phyloP scores from a whole-genome alignment of 768 basidiomycete species.

The Naganishia randhawae region DNA sequence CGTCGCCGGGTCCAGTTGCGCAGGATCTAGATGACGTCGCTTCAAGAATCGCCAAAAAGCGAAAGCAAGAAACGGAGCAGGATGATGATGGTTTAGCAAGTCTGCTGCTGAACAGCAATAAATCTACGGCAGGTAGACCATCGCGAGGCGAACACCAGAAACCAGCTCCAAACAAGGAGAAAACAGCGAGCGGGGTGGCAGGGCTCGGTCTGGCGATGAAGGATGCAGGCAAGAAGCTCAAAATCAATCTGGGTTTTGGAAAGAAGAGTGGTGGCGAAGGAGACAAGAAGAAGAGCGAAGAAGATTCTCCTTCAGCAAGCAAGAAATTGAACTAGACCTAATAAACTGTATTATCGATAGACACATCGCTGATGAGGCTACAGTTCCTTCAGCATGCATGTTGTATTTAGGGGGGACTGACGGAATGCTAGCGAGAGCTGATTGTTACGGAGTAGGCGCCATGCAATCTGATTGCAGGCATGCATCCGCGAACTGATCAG shows the following conservation, averaged over 20 bases:
- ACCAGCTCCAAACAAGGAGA: conserved; percentile 18
- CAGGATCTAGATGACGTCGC: conserved; percentile 44
- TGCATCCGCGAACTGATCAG: too few species aligned
- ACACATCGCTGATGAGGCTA: neutral
- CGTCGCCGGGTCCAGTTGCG: conserved; percentile 49
- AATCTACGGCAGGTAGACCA: conserved; percentile 11
- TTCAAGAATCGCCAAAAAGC: conserved; percentile 65
- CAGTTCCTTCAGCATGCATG: neutral
- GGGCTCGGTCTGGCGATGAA: conserved; percentile 28
- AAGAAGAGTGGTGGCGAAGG: conserved; percentile 24
- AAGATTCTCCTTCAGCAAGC: neutral
- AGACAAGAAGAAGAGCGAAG: conserved; percentile 20
- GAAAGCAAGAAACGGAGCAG: conserved; percentile 66
- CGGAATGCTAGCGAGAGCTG: too few species aligned
- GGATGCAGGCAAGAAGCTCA: conserved; percentile 38
- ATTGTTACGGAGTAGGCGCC: too few species aligned
- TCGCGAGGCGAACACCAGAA: conserved; percentile 13
- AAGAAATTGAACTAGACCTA: too few species aligned
- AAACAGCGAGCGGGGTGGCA: conserved; percentile 14
- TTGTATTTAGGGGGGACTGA: neutral
- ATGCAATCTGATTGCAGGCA: too few species aligned
- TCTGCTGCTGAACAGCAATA: conserved; percentile 26
- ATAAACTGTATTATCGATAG: conserved; percentile 10
- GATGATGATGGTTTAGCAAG: conserved; percentile 50
- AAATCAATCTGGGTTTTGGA: conserved; percentile 42